Percentiles rank a stretch among this genome's conserved stretches.
Conservation (phyloP, 73 alveolate genomes). For the Paraurostyla sp. region DNA sequence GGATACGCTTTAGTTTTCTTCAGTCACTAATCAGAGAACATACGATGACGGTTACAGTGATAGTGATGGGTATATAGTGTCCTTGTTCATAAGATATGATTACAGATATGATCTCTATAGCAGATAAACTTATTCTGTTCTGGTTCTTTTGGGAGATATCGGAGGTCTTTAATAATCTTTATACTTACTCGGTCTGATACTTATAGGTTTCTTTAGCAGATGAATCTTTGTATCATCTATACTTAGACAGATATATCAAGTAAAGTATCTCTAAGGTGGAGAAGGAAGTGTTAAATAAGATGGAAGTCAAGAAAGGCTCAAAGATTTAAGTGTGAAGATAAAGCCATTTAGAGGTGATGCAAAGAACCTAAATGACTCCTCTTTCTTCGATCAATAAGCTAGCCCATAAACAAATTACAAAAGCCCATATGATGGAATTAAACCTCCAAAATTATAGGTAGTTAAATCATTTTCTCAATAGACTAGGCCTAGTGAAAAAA, state of each 20-base stretch:
- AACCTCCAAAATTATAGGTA: too few relatives aligned
- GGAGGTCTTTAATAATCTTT: constrained; percentile 64
- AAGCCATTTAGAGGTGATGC: background rate
- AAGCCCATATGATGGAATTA: too few relatives aligned
- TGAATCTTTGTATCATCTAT: constrained; percentile 55
- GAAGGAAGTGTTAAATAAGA: background rate
- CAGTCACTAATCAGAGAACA: constrained; percentile 30
- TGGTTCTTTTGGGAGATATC: constrained; percentile 44
- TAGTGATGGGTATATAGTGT: background rate
- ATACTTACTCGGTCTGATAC: constrained; percentile 20
- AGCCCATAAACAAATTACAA: too few relatives aligned
- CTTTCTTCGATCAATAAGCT: too few relatives aligned
- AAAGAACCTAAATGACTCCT: background rate
- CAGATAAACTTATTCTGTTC: constrained; percentile 40
- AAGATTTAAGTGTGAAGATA: background rate
- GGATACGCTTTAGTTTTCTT: background rate
- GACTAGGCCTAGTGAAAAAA: too few relatives aligned
- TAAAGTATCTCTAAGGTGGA: constrained; percentile 6
- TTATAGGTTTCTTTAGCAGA: constrained; percentile 31
- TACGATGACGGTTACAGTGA: background rate
- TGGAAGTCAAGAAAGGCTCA: background rate
- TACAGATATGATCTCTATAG: constrained; percentile 32
- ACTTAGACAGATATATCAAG: constrained; percentile 48
- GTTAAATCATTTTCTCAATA: too few relatives aligned
- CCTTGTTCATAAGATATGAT: constrained; percentile 53